These are phyloP conservation scores for Fusarium pseudocircinatum DNA, from an alignment of 2,329 filamentous ascomycete species.

Conservation along the genomic window DNA sequence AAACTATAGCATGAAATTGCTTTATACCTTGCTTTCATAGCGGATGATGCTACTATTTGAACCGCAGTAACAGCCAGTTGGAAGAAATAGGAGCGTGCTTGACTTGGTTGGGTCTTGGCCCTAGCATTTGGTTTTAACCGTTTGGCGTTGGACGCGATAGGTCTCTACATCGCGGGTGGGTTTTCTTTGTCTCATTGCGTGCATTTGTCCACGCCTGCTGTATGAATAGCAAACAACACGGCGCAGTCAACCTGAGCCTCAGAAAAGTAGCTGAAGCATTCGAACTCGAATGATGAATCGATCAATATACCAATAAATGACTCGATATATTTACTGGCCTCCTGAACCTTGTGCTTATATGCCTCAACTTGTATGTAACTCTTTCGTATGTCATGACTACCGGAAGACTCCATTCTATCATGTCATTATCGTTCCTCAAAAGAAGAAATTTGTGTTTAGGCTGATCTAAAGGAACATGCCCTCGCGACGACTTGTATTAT, in stretches of 20 bases:
- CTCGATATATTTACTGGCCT: not conserved
- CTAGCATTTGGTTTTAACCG: conserved; percentile 1
- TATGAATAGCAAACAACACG: conserved; percentile 19
- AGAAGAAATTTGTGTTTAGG: not conserved
- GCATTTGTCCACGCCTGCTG: conserved; percentile 17
- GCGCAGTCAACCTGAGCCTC: conserved; percentile 14
- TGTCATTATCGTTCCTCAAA: not conserved
- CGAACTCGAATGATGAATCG: conserved; percentile 13
- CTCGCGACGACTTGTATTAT: not conserved
- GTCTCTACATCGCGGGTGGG: not conserved
- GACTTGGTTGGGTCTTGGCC: not conserved
- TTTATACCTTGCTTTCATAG: conserved; percentile 7
- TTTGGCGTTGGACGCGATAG: conserved; percentile 19
- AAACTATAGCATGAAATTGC: not conserved
- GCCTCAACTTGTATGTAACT: not conserved
- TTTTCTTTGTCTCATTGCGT: conserved; percentile 13
- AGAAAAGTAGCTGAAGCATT: conserved; percentile 4
- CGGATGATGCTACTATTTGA: conserved; percentile 11
- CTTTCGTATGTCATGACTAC: not conserved
- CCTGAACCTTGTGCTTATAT: not conserved
- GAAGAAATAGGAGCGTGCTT: conserved; percentile 12
- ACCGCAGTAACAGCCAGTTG: not conserved
- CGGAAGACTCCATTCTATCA: not conserved
- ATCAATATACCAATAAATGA: conserved; percentile 1
- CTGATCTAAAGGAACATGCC: not conserved